Evolutionary conservation across 345 rosid genomes (phyloP), one percentile per base, ranked within the genome.

Genomic region (Lenwebbia sp.): DNA sequence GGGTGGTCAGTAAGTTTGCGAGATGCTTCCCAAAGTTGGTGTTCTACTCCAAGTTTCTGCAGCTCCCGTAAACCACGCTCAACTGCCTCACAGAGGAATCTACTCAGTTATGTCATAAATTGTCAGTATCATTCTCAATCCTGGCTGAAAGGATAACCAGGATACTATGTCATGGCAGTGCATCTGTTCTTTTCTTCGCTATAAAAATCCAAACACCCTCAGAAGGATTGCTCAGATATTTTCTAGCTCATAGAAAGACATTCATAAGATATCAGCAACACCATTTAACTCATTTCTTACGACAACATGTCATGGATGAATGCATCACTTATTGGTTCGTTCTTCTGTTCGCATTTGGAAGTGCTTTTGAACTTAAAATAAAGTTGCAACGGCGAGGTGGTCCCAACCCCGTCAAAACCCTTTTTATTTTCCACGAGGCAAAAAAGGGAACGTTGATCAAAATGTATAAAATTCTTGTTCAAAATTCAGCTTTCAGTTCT

Each of bases 1-100:
- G 90, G 88, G 83, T 88, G 92, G 44, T 90, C 94, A 83, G 89
- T 94, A 86, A 93, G 95, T 87, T 87, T 89, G 50, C 99, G 91
- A 86, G 99, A 96, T 47, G 95, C 94, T 92, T 94, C 98, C 98
- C 99, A 96, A 28, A 96, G 93, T 84, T 94, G 98, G 83, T 92
- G 99, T 88, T 96, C 98, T 82, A 96, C 94, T 84, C 97, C 95
- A 87, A 96, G 91, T 90, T 96, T 96, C 91, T 94, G 92, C 88
- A 96, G 92, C 91, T 95, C 98, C 86, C 89, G 84, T 85, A 95
- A 87, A 19, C 96, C 98, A 86, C 99, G 90, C 88, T 96, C 96
- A 85, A 95, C 99, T 96, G 92, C 86, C 83, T 76, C 19, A 83
- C 82, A 40, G 54, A 21, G 44, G 49, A 85, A 60, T 47, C 7